Percentiles rank a stretch among this genome's conserved stretches.
phyloP scores from a whole-genome alignment of 805 yeast genomes.

The Cyberlindnera nakhonratchasimensis region DNA sequence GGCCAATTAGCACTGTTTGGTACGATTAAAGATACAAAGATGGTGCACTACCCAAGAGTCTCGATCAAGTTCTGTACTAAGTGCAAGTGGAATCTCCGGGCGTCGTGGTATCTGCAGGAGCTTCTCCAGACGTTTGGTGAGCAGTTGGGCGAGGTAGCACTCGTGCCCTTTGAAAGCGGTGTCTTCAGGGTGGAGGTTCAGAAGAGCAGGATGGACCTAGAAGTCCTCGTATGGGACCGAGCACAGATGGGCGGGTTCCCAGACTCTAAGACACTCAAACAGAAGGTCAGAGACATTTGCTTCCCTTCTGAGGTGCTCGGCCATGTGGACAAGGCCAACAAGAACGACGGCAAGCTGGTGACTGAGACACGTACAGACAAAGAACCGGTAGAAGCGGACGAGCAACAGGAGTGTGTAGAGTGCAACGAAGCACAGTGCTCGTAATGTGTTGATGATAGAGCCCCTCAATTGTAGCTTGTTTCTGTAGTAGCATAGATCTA shows the following conservation, averaged over 20 bases:
- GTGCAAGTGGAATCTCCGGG: conserved; percentile 87
- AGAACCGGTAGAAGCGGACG: background rate
- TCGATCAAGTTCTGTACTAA: conserved; percentile 72
- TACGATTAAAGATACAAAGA: background rate
- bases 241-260: conserved; percentile 71
- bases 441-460: background rate
- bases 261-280: conserved; percentile 76
- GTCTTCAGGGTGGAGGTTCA: conserved; percentile 58
- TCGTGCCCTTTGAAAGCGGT: conserved; percentile 48
- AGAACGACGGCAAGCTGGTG: conserved; percentile 21
- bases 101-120: conserved; percentile 86
- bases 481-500: no score
- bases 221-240: conserved; percentile 57
- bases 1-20: no score
- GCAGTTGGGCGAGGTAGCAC: conserved; percentile 50
- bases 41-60: conserved; percentile 49
- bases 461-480: no score
- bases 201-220: conserved; percentile 30
- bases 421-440: conserved; percentile 13
- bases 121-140: conserved; percentile 74
- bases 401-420: conserved; percentile 17
- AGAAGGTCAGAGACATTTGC: conserved; percentile 55
- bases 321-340: conserved; percentile 50
- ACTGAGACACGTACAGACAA: conserved; percentile 2
- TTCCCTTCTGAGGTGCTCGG: conserved; percentile 55